Percentiles rank a stretch among this genome's conserved stretches.
These are phyloP conservation scores for Wallacemonas rigidus DNA, from an alignment of 208 protist species.

Conservation along the genomic window DNA sequence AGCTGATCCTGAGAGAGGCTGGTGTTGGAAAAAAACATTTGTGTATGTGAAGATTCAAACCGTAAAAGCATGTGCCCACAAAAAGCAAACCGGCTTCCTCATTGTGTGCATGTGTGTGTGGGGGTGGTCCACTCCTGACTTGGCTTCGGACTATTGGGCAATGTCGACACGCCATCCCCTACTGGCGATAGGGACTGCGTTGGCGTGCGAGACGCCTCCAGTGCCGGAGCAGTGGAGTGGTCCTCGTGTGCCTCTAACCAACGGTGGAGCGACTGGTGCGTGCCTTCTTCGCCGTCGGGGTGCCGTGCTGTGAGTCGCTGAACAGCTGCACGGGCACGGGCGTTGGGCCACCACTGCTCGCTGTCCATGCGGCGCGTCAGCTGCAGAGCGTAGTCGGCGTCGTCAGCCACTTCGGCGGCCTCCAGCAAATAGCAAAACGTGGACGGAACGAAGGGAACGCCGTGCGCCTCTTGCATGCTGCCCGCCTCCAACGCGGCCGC, in stretches of 20 bases:
- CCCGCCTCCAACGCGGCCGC: conserved; percentile 50
- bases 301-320: conserved; percentile 33
- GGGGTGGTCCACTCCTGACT: too few relatives aligned
- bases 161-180: too few relatives aligned
- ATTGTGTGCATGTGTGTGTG: not conserved
- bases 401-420: conserved; percentile 44
- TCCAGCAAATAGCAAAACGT: conserved; percentile 71
- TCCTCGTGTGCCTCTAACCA: conserved; percentile 11
- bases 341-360: conserved; percentile 56
- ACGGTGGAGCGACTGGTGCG: conserved; percentile 7
- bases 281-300: not conserved
- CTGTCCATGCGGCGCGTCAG: conserved; percentile 58
- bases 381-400: conserved; percentile 48
- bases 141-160: too few relatives aligned
- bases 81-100: not conserved
- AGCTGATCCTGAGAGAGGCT: not conserved
- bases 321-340: conserved; percentile 31
- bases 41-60: not conserved
- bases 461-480: conserved; percentile 45
- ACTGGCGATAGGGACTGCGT: not conserved
- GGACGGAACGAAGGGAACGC: conserved; percentile 70
- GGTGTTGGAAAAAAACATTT: not conserved
- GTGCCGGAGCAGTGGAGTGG: not conserved
- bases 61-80: not conserved
- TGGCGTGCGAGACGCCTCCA: not conserved